Conservation (phyloP, 2,329 filamentous ascomycete species). For the Colletotrichum noveboracense region DNA sequence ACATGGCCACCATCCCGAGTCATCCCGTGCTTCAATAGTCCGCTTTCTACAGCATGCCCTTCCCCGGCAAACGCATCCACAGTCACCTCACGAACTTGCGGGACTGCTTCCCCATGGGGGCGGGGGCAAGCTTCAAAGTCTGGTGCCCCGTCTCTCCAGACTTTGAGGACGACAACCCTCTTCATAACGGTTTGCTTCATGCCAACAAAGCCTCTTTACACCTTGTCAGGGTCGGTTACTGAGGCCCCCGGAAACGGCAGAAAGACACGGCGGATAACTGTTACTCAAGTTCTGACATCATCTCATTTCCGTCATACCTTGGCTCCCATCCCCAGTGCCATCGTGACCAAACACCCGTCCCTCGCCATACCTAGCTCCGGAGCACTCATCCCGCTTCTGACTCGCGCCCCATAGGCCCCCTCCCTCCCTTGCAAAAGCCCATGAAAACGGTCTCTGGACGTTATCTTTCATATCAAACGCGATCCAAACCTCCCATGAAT, state of each 20-base stretch:
- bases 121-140: neutral
- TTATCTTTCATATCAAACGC: neutral
- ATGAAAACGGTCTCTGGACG: neutral
- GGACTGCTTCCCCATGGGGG: slow-evolving; percentile 15
- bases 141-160: neutral
- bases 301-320: neutral
- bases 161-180: neutral
- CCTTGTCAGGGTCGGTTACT: fast-evolving
- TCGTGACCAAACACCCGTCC: neutral
- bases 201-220: fast-evolving
- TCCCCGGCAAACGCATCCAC: slow-evolving; percentile 6
- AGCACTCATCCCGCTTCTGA: neutral
- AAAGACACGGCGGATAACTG: neutral
- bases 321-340: neutral
- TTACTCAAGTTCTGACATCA: neutral
- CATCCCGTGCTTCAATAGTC: neutral
- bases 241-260: fast-evolving
- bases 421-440: neutral
- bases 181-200: neutral
- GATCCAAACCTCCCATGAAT: fast-evolving
- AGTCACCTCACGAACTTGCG: slow-evolving; percentile 8
- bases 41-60: neutral
- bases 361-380: neutral
- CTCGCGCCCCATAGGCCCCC: neutral
- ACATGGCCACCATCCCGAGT: neutral